Conservation (phyloP, 768 basidiomycete species). For the Naganishia kalamii region DNA sequence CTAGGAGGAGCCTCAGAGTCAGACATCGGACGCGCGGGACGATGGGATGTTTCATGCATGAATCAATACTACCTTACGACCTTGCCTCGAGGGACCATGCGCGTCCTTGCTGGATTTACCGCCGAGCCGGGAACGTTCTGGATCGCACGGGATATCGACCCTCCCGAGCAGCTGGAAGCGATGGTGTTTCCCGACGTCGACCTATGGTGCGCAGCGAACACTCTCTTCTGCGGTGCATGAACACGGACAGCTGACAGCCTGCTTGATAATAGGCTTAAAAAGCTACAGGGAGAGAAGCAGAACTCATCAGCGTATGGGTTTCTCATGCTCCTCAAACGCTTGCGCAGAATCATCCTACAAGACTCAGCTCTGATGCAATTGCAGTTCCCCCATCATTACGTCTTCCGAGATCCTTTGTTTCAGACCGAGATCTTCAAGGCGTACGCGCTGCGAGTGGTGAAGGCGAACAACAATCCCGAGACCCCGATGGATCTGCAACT, state of each 20-base stretch:
- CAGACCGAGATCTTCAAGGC: not conserved
- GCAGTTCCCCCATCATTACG: not conserved
- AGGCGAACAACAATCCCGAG: not conserved
- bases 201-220: not conserved
- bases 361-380: conserved; percentile 6
- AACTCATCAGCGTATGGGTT: not conserved
- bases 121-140: not conserved
- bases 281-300: not conserved
- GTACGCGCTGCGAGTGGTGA: not conserved
- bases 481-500: conserved; percentile 1
- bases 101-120: not conserved
- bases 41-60: not conserved
- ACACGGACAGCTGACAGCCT: not conserved
- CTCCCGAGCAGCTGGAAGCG: not conserved
- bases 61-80: not conserved
- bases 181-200: not conserved
- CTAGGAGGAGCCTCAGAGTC: not conserved
- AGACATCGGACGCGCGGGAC: not conserved
- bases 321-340: not conserved
- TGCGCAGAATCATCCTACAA: not conserved
- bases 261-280: not conserved
- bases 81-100: not conserved
- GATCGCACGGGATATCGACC: not conserved
- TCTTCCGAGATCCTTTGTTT: not conserved
- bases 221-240: not conserved